Conservation (phyloP, 257 asterid genomes). For the Nicotiana obtusifolia region DNA sequence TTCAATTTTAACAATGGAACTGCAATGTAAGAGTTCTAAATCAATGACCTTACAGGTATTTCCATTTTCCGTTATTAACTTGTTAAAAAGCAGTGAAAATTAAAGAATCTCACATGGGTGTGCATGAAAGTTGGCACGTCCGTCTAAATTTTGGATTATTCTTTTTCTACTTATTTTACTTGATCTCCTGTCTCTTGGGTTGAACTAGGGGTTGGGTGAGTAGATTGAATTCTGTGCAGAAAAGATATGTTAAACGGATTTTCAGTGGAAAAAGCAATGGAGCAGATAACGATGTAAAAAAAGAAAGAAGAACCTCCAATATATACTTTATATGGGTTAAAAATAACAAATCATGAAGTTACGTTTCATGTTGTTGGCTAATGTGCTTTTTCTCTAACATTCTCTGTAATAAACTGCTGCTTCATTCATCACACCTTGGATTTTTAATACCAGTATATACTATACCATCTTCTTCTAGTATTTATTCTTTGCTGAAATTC, state of each 20-base stretch:
- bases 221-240: constrained; percentile 55
- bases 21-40: too few species aligned
- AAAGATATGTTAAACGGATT: constrained; percentile 32
- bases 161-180: neutral
- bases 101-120: constrained; percentile 54
- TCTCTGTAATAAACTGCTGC: constrained; percentile 31
- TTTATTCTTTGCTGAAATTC: constrained; percentile 42
- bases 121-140: constrained; percentile 68
- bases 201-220: constrained; percentile 36
- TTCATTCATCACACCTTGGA: neutral
- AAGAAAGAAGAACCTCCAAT: neutral
- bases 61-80: neutral
- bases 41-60: too few species aligned
- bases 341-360: neutral
- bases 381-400: constrained; percentile 31
- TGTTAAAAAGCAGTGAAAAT: constrained; percentile 1
- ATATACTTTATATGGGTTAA: neutral
- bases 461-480: neutral
- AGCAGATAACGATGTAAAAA: constrained; percentile 26
- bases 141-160: constrained; percentile 1
- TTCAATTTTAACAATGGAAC: too few species aligned
- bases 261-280: constrained; percentile 9
- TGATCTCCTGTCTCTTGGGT: constrained; percentile 23
- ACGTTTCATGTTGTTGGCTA: neutral
- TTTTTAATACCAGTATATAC: neutral